These are phyloP conservation scores for Mortierella antarctica DNA, from an alignment of 192 early-diverging fungal species.

Conservation along the genomic window DNA sequence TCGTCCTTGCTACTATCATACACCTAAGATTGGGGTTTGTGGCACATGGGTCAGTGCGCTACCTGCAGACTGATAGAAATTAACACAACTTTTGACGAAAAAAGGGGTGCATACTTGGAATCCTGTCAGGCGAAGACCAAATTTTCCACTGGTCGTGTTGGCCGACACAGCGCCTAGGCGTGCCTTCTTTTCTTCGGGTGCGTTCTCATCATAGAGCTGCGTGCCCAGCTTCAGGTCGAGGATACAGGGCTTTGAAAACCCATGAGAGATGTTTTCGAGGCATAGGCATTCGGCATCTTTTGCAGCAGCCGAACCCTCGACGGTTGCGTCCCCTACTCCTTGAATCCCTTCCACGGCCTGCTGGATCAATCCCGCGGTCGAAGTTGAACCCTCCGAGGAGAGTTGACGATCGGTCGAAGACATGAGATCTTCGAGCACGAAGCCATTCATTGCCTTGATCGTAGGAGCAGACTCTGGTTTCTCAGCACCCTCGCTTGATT, in stretches of 20 bases:
- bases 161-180: slow-evolving; percentile 73
- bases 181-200: slow-evolving; percentile 73
- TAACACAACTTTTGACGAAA: not conserved
- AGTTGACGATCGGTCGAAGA: slow-evolving; percentile 16
- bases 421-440: slow-evolving; percentile 21
- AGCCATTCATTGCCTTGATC: slow-evolving; percentile 46
- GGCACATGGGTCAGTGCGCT: too few relatives aligned
- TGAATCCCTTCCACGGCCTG: too few relatives aligned
- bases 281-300: slow-evolving; percentile 62
- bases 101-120: slow-evolving; percentile 63
- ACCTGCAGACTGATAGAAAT: too few relatives aligned
- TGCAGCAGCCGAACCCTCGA: not conserved
- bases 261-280: slow-evolving; percentile 80
- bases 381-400: not conserved
- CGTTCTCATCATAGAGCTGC: slow-evolving; percentile 78
- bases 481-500: not conserved
- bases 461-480: not conserved
- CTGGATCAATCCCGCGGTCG: too few relatives aligned
- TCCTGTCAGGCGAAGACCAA: slow-evolving; percentile 80
- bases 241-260: slow-evolving; percentile 80
- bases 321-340: not conserved
- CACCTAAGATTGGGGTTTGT: slow-evolving; percentile 45
- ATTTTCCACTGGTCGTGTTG: slow-evolving; percentile 69
- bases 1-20: slow-evolving; percentile 56
- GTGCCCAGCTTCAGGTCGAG: slow-evolving; percentile 91